These are phyloP conservation scores for Solanum dulcamara DNA, from an alignment of 257 asterid genomes.

Conservation along the genomic window DNA sequence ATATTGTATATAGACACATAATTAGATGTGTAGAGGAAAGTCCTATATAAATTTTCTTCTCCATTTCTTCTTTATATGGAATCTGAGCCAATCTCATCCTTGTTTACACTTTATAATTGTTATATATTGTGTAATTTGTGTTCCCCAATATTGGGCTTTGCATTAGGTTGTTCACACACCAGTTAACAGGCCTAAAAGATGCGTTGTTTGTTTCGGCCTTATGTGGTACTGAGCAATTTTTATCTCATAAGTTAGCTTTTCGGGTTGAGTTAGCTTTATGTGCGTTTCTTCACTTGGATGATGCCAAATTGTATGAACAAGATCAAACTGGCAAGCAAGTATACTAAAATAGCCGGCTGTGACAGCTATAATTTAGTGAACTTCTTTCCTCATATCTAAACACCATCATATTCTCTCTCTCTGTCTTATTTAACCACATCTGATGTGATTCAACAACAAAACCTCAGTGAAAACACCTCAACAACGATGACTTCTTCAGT, in stretches of 20 bases:
- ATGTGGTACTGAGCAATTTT: no score
- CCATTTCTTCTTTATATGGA: no score
- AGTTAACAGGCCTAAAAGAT: neutral
- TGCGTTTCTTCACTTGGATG: neutral
- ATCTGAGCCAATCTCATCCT: neutral
- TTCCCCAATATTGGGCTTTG: neutral
- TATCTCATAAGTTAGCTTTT: neutral
- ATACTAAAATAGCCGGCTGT: slow-evolving; percentile 19
- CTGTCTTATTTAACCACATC: neutral
- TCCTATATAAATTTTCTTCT: no score
- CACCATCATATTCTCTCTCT: neutral
- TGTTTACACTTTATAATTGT: no score
- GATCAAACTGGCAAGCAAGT: neutral
- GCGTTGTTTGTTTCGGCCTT: neutral
- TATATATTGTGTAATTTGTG: neutral
- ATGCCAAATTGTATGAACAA: neutral
- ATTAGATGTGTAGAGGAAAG: neutral
- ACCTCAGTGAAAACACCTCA: neutral
- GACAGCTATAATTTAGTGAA: slow-evolving; percentile 4
- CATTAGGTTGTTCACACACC: neutral
- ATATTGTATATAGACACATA: neutral
- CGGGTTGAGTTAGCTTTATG: neutral
- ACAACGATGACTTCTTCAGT: neutral
- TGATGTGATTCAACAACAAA: neutral
- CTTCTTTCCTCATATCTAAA: neutral